phyloP scores from a whole-genome alignment of 148 eudicot species.

The Agrostemma githago region DNA sequence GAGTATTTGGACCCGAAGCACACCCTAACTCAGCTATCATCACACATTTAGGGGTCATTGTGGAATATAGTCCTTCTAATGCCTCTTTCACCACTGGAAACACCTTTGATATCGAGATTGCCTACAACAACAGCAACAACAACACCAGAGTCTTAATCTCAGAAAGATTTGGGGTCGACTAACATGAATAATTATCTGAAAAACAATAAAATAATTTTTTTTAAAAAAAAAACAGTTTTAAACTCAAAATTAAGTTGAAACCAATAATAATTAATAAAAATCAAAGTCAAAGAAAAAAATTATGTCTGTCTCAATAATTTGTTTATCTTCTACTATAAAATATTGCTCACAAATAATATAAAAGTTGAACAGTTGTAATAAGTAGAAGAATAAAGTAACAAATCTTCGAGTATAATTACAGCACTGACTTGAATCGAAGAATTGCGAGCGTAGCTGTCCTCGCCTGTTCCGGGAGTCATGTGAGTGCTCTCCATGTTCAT shows the following conservation, averaged over 20 bases:
- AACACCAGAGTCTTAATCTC: too few species aligned
- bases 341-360: too few species aligned
- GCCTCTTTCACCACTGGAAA: constrained; percentile 5
- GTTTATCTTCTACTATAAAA: not conserved
- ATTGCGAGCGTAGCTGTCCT: constrained; percentile 16
- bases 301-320: not conserved
- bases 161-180: too few species aligned
- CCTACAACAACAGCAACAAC: too few species aligned
- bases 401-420: not conserved
- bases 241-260: too few species aligned
- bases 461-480: constrained; percentile 15
- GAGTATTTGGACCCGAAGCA: constrained; percentile 19
- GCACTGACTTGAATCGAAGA: constrained; percentile 15
- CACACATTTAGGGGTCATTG: constrained; percentile 11
- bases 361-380: too few species aligned
- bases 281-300: too few species aligned
- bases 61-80: constrained; percentile 8
- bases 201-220: too few species aligned
- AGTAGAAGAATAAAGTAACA: too few species aligned
- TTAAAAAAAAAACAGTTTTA: too few species aligned
- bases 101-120: constrained; percentile 11
- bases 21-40: constrained; percentile 20
- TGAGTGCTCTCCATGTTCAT: constrained; percentile 12
- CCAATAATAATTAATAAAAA: too few species aligned
- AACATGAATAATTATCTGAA: too few species aligned